Evolutionary conservation across 306 rosid genomes (phyloP).

Genomic region (Rosa multiflora): DNA sequence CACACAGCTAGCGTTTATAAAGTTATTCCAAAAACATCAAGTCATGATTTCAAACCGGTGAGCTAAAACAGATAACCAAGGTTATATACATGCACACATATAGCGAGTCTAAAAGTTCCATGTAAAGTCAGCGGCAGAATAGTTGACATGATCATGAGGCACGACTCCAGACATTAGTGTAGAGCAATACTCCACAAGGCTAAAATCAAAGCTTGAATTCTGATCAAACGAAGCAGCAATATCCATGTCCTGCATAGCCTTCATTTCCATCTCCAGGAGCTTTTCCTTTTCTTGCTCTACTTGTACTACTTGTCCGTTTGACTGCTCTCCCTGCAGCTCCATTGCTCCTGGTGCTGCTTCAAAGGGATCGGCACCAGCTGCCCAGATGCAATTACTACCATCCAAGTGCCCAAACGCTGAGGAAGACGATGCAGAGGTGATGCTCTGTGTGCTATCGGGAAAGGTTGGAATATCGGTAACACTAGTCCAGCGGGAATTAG

Average conservation of each 20-base stretch:
- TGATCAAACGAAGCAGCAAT: slow-evolving; percentile 21
- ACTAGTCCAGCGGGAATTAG: slow-evolving; percentile 3
- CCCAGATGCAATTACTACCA: slow-evolving; percentile 30
- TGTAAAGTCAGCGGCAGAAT: slow-evolving; percentile 52
- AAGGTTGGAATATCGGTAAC: slow-evolving; percentile 17
- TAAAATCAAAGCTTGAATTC: slow-evolving; percentile 52
- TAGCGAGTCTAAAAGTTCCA: slow-evolving; percentile 52
- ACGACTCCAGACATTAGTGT: slow-evolving; percentile 46
- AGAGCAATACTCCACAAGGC: slow-evolving; percentile 47
- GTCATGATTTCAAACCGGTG: background rate
- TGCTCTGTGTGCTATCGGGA: slow-evolving; percentile 20
- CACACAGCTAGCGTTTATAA: background rate
- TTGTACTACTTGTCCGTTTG: background rate
- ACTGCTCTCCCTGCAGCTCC: slow-evolving; percentile 18
- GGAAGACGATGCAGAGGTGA: slow-evolving; percentile 36
- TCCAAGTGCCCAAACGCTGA: slow-evolving; percentile 25
- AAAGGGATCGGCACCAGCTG: slow-evolving; percentile 28
- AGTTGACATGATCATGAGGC: slow-evolving; percentile 40
- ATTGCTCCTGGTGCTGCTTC: slow-evolving; percentile 13
- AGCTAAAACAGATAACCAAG: background rate
- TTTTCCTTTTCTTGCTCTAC: slow-evolving; percentile 32
- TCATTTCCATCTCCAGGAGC: slow-evolving; percentile 28
- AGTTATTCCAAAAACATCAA: background rate
- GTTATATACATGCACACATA: background rate
- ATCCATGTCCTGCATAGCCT: slow-evolving; percentile 28